phyloP scores from a whole-genome alignment of 306 rosid species.

The Cucumis cinereus region DNA sequence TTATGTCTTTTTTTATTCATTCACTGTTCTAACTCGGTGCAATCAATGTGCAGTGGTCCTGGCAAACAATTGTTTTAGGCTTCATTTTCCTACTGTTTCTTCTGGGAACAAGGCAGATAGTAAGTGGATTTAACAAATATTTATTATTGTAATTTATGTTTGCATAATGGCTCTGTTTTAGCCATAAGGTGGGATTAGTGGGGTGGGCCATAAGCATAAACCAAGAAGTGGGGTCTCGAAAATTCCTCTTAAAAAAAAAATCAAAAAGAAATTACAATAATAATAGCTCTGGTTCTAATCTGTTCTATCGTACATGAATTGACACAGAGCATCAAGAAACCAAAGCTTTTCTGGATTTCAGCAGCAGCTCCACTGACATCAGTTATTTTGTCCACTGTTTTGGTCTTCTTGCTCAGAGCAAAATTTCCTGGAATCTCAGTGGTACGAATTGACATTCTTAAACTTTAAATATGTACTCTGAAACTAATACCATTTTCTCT shows the following conservation, averaged over 20 bases:
- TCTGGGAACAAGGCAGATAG: slow-evolving; percentile 62
- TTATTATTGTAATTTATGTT: not conserved
- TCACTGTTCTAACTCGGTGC: not conserved
- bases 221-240: not conserved
- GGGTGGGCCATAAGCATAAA: not conserved
- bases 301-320: not conserved
- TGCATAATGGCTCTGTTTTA: not conserved
- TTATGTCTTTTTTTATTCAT: not conserved
- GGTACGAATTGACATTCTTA: not conserved
- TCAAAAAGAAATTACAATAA: not conserved
- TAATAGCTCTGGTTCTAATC: not conserved
- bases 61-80: slow-evolving; percentile 79
- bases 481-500: not conserved
- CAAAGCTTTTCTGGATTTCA: slow-evolving; percentile 75
- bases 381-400: slow-evolving; percentile 69
- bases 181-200: not conserved
- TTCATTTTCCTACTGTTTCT: slow-evolving; percentile 49
- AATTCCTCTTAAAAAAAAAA: not conserved
- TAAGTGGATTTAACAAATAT: slow-evolving; percentile 25
- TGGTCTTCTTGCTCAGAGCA: slow-evolving; percentile 47
- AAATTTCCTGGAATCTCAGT: slow-evolving; percentile 23
- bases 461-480: not conserved
- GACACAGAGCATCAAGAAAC: slow-evolving; percentile 70
- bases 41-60: slow-evolving; percentile 72
- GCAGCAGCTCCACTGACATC: slow-evolving; percentile 94